Conservation (phyloP, 164 flowering plant genomes). For the Stephania cephalantha region DNA sequence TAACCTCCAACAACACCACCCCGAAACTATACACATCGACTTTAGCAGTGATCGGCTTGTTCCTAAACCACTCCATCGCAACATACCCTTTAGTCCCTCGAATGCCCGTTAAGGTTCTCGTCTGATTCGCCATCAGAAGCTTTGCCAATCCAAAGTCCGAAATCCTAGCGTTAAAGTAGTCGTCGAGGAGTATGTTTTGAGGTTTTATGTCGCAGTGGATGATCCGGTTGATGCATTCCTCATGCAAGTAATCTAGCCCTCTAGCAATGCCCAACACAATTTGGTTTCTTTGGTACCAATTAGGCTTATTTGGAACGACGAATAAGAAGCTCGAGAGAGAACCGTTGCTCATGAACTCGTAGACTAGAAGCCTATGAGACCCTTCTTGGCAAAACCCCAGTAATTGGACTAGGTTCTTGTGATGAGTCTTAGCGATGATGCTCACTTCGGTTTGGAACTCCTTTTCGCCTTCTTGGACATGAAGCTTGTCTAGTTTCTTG, state of each 20-base stretch:
- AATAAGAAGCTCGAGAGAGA: slow-evolving; percentile 17
- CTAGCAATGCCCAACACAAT: slow-evolving; percentile 12
- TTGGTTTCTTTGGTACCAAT: slow-evolving; percentile 12
- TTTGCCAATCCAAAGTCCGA: slow-evolving; percentile 20
- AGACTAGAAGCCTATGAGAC: slow-evolving; percentile 16
- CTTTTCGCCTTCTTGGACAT: slow-evolving; percentile 12
- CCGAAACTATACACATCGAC: slow-evolving; percentile 15
- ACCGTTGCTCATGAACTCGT: slow-evolving; percentile 21
- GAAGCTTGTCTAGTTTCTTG: slow-evolving; percentile 20
- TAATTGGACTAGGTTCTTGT: slow-evolving; percentile 23
- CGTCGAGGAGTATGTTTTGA: slow-evolving; percentile 23
- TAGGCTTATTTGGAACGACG: slow-evolving; percentile 8
- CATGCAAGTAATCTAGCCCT: slow-evolving; percentile 23
- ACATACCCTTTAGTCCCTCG: slow-evolving; percentile 16
- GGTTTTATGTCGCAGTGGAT: slow-evolving; percentile 25
- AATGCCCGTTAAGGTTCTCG: slow-evolving; percentile 5
- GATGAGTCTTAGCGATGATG: slow-evolving; percentile 22
- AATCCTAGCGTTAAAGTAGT: slow-evolving; percentile 11
- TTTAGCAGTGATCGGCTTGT: slow-evolving; percentile 5
- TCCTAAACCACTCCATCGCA: slow-evolving; percentile 15
- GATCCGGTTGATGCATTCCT: slow-evolving; percentile 22
- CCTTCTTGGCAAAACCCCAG: slow-evolving; percentile 28
- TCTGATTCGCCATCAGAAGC: slow-evolving; percentile 3
- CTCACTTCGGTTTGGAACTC: slow-evolving; percentile 26
- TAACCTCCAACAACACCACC: slow-evolving; percentile 2